Conservation (phyloP, 495 filamentous ascomycete genomes). For the Neurospora sublineolata region DNA sequence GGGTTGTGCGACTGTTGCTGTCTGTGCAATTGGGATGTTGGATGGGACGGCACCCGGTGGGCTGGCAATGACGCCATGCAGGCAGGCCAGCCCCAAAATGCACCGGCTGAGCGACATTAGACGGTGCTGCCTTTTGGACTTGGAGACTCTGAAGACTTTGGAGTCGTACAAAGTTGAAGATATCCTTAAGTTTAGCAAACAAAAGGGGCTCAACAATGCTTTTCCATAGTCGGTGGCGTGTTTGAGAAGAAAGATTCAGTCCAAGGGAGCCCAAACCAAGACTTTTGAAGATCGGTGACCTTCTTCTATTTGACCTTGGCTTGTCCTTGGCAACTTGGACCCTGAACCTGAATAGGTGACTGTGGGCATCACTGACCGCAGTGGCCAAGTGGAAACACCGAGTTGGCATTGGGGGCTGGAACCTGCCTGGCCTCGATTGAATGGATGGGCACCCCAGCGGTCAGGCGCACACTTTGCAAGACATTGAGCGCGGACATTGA, state of each 20-base stretch:
- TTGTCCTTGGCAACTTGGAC: slow-evolving; percentile 1
- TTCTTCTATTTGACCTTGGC: not conserved
- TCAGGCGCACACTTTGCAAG: not conserved
- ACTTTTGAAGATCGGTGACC: not conserved
- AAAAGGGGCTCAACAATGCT: not conserved
- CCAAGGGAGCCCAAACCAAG: slow-evolving; percentile 6
- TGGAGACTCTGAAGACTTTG: not conserved
- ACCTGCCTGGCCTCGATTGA: not conserved
- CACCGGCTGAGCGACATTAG: slow-evolving; percentile 12
- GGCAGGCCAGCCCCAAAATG: slow-evolving; percentile 15
- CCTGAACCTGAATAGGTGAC: slow-evolving; percentile 9
- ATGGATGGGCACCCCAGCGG: not conserved
- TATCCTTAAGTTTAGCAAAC: not conserved
- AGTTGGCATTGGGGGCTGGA: not conserved
- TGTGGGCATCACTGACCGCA: not conserved
- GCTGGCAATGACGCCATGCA: slow-evolving; percentile 27
- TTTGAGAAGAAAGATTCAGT: not conserved
- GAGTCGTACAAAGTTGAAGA: not conserved
- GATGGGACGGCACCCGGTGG: slow-evolving; percentile 6
- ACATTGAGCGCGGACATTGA: not conserved
- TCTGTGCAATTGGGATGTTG: not conserved
- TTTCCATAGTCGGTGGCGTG: slow-evolving; percentile 5
- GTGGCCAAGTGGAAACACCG: not conserved
- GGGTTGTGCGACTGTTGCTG: slow-evolving; percentile 1
- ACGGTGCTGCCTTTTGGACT: not conserved